phyloP scores from a whole-genome alignment of 306 rosid species.

The Pueraria montana region DNA sequence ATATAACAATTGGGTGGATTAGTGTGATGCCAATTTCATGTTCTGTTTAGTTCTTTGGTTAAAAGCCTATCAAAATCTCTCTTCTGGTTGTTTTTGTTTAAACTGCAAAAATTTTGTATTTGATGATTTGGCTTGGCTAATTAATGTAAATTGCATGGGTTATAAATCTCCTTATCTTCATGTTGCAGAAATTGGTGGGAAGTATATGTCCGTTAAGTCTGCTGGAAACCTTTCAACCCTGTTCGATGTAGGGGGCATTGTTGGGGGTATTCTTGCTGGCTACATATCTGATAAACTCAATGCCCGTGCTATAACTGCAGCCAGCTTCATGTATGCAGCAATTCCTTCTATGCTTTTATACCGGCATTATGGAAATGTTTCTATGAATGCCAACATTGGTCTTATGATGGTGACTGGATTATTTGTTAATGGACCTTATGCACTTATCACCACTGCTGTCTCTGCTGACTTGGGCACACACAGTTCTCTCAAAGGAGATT shows the following conservation, averaged over 20 bases:
- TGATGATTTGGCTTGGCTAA: not conserved
- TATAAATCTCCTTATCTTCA: conserved; percentile 35
- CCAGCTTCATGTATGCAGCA: conserved; percentile 79
- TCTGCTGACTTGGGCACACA: conserved; percentile 93
- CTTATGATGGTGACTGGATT: conserved; percentile 86
- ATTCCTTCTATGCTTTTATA: conserved; percentile 77
- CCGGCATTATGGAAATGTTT: conserved; percentile 66
- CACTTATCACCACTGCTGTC: conserved; percentile 91
- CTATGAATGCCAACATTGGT: conserved; percentile 62
- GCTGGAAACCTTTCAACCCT: conserved; percentile 89
- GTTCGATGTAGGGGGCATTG: conserved; percentile 85
- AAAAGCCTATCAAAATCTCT: not conserved
- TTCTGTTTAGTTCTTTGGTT: conserved; percentile 16
- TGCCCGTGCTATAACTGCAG: conserved; percentile 86
- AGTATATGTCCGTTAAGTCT: conserved; percentile 73
- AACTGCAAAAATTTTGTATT: conserved; percentile 1
- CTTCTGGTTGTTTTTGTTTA: not conserved
- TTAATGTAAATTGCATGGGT: conserved; percentile 4
- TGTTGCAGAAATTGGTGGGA: conserved; percentile 81
- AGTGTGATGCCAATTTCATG: conserved; percentile 9
- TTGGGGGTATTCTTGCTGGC: conserved; percentile 91
- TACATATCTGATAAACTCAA: conserved; percentile 79
- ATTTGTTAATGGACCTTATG: conserved; percentile 86
- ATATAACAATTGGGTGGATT: not conserved
- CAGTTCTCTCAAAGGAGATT: conserved; percentile 75